A percentile compares a stretch with the other conserved stretches of the same genome.
Evolutionary conservation across 164 flowering plant genomes (phyloP).

Genomic region (Tetracentron sinense): DNA sequence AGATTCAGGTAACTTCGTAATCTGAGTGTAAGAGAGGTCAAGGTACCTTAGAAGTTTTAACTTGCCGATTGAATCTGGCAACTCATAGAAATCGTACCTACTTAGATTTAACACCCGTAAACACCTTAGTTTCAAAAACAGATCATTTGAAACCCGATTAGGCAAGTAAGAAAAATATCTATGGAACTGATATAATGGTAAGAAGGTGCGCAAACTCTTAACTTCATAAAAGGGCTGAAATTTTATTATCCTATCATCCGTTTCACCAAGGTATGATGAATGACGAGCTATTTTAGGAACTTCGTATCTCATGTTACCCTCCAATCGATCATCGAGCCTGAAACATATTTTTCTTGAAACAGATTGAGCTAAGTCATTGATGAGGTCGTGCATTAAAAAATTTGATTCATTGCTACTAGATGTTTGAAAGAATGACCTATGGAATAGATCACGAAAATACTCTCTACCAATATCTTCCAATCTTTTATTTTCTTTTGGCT

Average conservation of each 20-base stretch:
- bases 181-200: not conserved
- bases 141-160: not conserved
- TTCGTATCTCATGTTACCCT: not conserved
- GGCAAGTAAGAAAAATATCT: not conserved
- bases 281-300: not conserved
- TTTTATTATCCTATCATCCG: slow-evolving; percentile 3
- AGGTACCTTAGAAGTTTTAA: slow-evolving; percentile 28
- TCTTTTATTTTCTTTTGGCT: not conserved
- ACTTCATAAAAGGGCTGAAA: slow-evolving; percentile 14
- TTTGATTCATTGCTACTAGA: not conserved
- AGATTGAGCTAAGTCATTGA: slow-evolving; percentile 29
- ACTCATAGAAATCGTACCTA: not conserved
- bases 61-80: slow-evolving; percentile 17
- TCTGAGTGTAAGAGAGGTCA: slow-evolving; percentile 21
- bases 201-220: slow-evolving; percentile 23
- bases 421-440: slow-evolving; percentile 32
- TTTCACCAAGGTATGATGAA: not conserved
- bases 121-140: slow-evolving; percentile 14
- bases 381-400: slow-evolving; percentile 34
- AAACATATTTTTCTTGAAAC: slow-evolving; percentile 18
- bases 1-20: slow-evolving; percentile 26
- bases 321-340: not conserved
- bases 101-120: slow-evolving; percentile 23
- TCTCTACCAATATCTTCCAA: slow-evolving; percentile 25
- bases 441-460: slow-evolving; percentile 18